Percentiles rank a stretch among this genome's conserved stretches.
phyloP scores from a whole-genome alignment of 495 filamentous ascomycete genomes.

The Chaetomium cochliodes region DNA sequence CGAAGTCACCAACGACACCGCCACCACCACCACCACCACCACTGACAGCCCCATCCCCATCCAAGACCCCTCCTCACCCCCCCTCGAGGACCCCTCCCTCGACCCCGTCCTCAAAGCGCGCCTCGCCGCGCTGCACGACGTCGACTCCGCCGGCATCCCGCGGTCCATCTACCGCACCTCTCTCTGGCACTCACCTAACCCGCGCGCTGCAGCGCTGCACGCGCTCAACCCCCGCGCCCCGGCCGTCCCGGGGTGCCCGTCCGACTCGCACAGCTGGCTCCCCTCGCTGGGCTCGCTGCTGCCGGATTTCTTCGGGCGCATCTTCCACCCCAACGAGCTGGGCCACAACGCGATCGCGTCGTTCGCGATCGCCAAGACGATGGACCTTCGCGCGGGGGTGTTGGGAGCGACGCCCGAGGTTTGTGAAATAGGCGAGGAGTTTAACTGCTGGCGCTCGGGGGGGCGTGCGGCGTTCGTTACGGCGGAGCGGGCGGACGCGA shows the following conservation, averaged over 20 bases:
- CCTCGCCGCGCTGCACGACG: neutral
- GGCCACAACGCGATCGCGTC: conserved; percentile 11
- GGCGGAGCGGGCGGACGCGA: neutral
- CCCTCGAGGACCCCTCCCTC: neutral
- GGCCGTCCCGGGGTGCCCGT: neutral
- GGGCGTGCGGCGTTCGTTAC: neutral
- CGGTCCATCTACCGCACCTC: conserved; percentile 8
- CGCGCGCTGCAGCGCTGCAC: neutral
- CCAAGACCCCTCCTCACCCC: neutral
- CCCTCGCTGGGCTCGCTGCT: neutral
- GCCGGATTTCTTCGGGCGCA: neutral
- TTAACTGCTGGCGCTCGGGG: neutral
- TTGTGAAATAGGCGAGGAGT: neutral
- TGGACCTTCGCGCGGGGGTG: neutral
- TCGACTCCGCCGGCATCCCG: neutral
- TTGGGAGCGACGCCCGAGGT: neutral
- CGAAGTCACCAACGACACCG: neutral
- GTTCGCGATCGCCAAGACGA: neutral
- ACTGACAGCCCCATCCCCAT: neutral
- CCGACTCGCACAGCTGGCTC: neutral
- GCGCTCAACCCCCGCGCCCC: conserved; percentile 5
- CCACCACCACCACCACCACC: neutral
- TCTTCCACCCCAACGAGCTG: conserved; percentile 9
- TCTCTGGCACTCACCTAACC: conserved; percentile 2
- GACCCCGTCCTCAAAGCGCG: conserved; percentile 2